Base-by-base conservation (phyloP, 331 rosid genomes). In the Malus hybrid region DNA sequence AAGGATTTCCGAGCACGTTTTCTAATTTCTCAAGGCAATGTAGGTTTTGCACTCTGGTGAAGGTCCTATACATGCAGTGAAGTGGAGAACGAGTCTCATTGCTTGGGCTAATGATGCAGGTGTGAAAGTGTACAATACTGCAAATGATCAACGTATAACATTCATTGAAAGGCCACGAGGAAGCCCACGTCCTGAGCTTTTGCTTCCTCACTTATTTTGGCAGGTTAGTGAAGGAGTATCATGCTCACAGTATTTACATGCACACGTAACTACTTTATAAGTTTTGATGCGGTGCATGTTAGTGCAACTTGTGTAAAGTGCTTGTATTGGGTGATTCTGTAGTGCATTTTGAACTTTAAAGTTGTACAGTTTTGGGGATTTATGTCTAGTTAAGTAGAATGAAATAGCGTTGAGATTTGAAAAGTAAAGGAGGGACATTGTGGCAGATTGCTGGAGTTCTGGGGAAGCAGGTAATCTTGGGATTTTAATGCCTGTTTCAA, bases 71-170 rank as follows among this genome's bases (percentile, higher is more conserved):
- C 99, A 94, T 86, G 85, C 89, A 67, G 96, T 94, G 77, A 92
- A 89, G 82, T 92, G 99, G 99, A 90, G 97, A 86, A 73, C 93
- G 52, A 92, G 84, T 85, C 97, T 94, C 71, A 87, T 94, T 89
- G 99, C 99, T 65, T 94, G 99, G 99, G 99, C 97, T 60, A 94
- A 94, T 86, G 97, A 94, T 84, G 91, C 88, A 50, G 97, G 99
- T 6, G 97, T 92, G 76, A 94, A 94, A 87, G 99, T 94, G 75
- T 94, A 92, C 77, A 96, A 94, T 84, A 84, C 97, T 59, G 92
- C 93, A 70, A 89, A 90, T 84, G 96, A 94, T 79, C 97, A 88
- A 80, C 97, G 97, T 33, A 83, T 94, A 75, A 94, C 97, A 81
- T 94, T 90, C 77, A 94, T 94, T 27, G 97, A 94, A 89, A 90